These are phyloP conservation scores for Leonotis leonurus DNA, from an alignment of 257 asterid genomes.

Conservation along the genomic window DNA sequence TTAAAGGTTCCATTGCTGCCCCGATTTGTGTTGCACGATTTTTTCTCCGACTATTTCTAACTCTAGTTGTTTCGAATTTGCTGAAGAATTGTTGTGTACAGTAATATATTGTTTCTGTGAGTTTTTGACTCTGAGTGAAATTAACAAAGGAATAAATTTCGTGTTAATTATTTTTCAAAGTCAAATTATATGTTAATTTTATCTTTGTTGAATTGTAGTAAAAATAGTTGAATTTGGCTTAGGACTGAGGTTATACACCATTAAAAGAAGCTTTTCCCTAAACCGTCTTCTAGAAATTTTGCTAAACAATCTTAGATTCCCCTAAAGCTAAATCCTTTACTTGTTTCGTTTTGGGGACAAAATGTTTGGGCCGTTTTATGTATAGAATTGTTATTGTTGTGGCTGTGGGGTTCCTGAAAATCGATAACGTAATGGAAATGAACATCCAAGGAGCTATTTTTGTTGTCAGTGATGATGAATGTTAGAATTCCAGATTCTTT, in stretches of 20 bases:
- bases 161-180: not conserved
- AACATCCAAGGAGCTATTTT: not conserved
- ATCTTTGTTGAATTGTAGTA: not conserved
- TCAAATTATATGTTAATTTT: not conserved
- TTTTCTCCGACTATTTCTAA: not conserved
- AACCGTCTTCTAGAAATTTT: not conserved
- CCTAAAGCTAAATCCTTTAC: not conserved
- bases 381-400: not conserved
- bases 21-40: not conserved
- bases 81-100: not conserved
- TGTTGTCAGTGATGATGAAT: not conserved
- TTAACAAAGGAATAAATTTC: not conserved
- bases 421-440: not conserved
- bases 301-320: not conserved
- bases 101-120: not conserved
- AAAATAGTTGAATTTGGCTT: not conserved
- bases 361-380: not conserved
- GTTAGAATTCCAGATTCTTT: not conserved
- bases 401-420: not conserved
- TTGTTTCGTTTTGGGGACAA: not conserved
- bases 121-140: not conserved
- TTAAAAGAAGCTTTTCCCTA: not conserved
- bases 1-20: slow-evolving; percentile 35
- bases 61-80: not conserved
- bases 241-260: not conserved